phyloP scores from a whole-genome alignment of 164 flowering plant species.

The Vitis labrusca region DNA sequence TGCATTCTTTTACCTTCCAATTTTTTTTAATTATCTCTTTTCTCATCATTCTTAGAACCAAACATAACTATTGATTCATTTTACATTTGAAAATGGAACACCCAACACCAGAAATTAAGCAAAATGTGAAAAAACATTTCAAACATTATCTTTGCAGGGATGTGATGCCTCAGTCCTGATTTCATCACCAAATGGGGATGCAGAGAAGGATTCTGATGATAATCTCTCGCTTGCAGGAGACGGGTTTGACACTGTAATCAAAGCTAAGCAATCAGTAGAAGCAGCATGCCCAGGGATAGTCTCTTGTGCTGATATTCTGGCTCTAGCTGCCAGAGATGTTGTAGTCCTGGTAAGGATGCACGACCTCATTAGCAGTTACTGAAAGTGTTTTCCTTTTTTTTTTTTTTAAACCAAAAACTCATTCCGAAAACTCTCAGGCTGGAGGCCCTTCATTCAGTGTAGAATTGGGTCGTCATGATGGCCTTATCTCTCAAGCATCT shows the following conservation, averaged over 20 bases:
- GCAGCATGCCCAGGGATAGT: slow-evolving; percentile 66
- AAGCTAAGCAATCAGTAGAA: slow-evolving; percentile 73
- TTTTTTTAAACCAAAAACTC: background rate
- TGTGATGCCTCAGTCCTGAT: slow-evolving; percentile 82
- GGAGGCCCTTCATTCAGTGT: slow-evolving; percentile 68
- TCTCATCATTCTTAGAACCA: too few relatives aligned
- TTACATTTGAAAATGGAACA: too few relatives aligned
- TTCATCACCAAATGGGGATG: slow-evolving; percentile 57
- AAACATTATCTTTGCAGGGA: slow-evolving; percentile 37
- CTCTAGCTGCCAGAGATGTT: slow-evolving; percentile 75
- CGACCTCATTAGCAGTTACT: background rate
- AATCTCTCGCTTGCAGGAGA: slow-evolving; percentile 80
- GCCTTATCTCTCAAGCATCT: slow-evolving; percentile 59
- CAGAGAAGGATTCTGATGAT: slow-evolving; percentile 69
- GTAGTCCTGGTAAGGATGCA: slow-evolving; percentile 52
- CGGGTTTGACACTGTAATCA: slow-evolving; percentile 75
- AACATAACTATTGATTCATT: too few relatives aligned
- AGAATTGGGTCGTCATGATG: slow-evolving; percentile 75
- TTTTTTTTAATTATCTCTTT: too few relatives aligned
- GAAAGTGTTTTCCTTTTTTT: background rate
- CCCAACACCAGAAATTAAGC: background rate
- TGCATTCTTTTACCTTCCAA: too few relatives aligned
- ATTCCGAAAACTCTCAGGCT: slow-evolving; percentile 28
- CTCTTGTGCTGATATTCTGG: slow-evolving; percentile 77
- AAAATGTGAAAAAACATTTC: background rate